A percentile compares a stretch with the other conserved stretches of the same genome.
Evolutionary conservation across 257 asterid species (phyloP).

Genomic region (Cruciata laevipes): DNA sequence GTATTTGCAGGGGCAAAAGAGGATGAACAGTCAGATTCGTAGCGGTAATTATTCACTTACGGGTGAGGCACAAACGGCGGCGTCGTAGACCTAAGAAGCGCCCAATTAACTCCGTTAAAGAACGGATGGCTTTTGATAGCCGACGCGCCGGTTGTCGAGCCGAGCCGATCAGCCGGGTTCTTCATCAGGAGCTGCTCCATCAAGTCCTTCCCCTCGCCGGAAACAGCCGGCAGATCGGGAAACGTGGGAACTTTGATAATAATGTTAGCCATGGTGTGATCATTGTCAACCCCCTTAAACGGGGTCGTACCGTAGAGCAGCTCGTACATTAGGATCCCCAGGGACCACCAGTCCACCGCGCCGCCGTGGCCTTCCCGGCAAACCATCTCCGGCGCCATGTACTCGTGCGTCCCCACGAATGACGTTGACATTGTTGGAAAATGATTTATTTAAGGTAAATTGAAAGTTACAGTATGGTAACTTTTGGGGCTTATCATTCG

Average conservation of each 20-base stretch:
- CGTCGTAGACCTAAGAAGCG: conserved; percentile 21
- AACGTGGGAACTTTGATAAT: conserved; percentile 55
- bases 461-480: too few species aligned
- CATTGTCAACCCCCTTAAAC: conserved; percentile 46
- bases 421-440: too few species aligned
- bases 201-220: conserved; percentile 45
- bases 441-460: too few species aligned
- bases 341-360: conserved; percentile 78
- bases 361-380: conserved; percentile 71
- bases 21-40: background rate
- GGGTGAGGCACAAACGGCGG: background rate
- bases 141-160: conserved; percentile 57
- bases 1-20: background rate
- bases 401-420: conserved; percentile 71
- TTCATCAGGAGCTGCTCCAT: conserved; percentile 42
- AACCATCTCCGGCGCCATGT: conserved; percentile 64
- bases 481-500: too few species aligned
- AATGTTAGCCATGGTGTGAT: conserved; percentile 48
- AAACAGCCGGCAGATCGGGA: conserved; percentile 48
- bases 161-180: conserved; percentile 60
- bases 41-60: background rate
- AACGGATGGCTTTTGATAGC: conserved; percentile 60
- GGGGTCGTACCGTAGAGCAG: conserved; percentile 60
- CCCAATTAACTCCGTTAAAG: conserved; percentile 73
- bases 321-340: conserved; percentile 52